These are phyloP conservation scores for Pyropia haitanensis DNA, from an alignment of 23 red algal genomes.

Conservation along the genomic window DNA sequence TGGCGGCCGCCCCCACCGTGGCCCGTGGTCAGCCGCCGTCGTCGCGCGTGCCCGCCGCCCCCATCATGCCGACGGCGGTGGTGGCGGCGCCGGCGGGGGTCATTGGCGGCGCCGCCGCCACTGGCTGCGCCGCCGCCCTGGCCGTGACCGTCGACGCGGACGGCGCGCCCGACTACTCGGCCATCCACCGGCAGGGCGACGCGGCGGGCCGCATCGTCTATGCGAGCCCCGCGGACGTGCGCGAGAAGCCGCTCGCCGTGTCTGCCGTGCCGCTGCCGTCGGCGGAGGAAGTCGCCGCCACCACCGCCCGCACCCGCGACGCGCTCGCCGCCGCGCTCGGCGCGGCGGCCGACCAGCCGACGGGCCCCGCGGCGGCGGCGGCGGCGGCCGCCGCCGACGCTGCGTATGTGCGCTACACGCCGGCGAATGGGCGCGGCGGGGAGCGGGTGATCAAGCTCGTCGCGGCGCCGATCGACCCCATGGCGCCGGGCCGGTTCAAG, in stretches of 20 bases:
- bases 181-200: constrained; percentile 36
- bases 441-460: constrained; percentile 64
- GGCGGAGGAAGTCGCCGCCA: constrained; percentile 12
- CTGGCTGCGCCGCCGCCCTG: not conserved
- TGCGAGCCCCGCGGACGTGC: constrained; percentile 25
- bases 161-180: constrained; percentile 45
- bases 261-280: constrained; percentile 26
- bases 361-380: not conserved
- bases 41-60: too few species aligned
- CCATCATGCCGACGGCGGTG: too few species aligned
- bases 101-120: too few species aligned
- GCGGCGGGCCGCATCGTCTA: constrained; percentile 47
- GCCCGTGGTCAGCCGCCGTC: too few species aligned
- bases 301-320: constrained; percentile 32
- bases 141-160: constrained; percentile 11
- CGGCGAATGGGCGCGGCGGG: constrained; percentile 38
- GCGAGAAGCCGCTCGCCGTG: constrained; percentile 34
- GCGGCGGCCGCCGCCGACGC: constrained; percentile 6
- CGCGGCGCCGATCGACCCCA: constrained; percentile 51
- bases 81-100: too few species aligned
- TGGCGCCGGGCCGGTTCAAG: constrained; percentile 59
- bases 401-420: constrained; percentile 58
- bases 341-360: constrained; percentile 9
- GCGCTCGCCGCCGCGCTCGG: constrained; percentile 32
- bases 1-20: too few species aligned